phyloP scores from a whole-genome alignment of 2,329 filamentous ascomycete genomes.

The Ascochyta lentis region DNA sequence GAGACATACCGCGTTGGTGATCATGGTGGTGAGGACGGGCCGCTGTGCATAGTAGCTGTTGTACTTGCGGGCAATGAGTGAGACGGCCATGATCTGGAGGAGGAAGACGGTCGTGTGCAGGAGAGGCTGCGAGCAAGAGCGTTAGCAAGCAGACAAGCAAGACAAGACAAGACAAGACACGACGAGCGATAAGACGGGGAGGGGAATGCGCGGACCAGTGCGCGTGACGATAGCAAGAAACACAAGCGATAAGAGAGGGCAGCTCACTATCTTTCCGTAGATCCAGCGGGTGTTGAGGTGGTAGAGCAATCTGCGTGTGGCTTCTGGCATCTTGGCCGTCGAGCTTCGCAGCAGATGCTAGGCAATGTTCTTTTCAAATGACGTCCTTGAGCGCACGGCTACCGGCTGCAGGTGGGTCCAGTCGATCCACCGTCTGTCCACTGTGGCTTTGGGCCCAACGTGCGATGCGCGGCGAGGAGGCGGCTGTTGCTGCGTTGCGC shows the following conservation, averaged over 20 bases:
- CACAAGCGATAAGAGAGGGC: not conserved
- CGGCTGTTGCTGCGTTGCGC: conserved; percentile 14
- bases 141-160: conserved; percentile 13
- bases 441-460: conserved; percentile 25
- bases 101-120: conserved; percentile 85
- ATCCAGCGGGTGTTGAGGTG: conserved; percentile 75
- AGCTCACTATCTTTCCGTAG: conserved; percentile 73
- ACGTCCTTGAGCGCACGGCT: conserved; percentile 35
- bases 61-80: conserved; percentile 83
- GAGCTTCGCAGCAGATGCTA: conserved; percentile 25
- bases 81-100: conserved; percentile 86
- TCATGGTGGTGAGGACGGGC: conserved; percentile 97
- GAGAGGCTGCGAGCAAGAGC: conserved; percentile 69
- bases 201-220: conserved; percentile 4
- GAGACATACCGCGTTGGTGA: conserved; percentile 83
- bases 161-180: not conserved
- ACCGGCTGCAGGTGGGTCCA: conserved; percentile 13
- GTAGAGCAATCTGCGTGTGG: conserved; percentile 67
- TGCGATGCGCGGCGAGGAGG: conserved; percentile 13
- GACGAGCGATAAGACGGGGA: conserved; percentile 8
- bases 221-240: not conserved
- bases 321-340: conserved; percentile 46
- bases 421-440: conserved; percentile 6
- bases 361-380: conserved; percentile 31
- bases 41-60: conserved; percentile 92